phyloP scores from a whole-genome alignment of 345 rosid genomes.

The Schrenkiella parvula region DNA sequence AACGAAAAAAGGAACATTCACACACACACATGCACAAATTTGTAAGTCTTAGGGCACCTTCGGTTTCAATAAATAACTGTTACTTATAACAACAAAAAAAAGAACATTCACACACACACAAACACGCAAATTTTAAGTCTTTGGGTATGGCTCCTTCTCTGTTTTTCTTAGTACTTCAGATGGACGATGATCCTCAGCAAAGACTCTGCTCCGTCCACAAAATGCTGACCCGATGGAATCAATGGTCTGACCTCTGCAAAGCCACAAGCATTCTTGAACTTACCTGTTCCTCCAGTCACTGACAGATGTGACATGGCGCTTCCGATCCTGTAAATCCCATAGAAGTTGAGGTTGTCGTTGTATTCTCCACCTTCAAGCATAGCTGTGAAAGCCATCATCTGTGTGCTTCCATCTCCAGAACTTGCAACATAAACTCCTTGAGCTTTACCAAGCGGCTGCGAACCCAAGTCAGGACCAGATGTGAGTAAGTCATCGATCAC shows the following conservation, averaged over 20 bases:
- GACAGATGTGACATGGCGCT: conserved; percentile 72
- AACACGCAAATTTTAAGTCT: conserved; percentile 10
- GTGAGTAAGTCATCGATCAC: conserved; percentile 81
- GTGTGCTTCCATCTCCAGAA: conserved; percentile 75
- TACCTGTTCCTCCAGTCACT: conserved; percentile 88
- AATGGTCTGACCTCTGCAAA: conserved; percentile 71
- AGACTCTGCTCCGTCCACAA: conserved; percentile 70
- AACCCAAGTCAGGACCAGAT: conserved; percentile 70
- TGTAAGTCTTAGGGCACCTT: not conserved
- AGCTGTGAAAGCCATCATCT: conserved; percentile 95
- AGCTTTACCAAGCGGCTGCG: conserved; percentile 77
- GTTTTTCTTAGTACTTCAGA: conserved; percentile 39
- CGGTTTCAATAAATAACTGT: conserved; percentile 32
- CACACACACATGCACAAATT: conserved; percentile 18
- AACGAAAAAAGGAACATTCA: conserved; percentile 14
- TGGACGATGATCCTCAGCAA: conserved; percentile 66
- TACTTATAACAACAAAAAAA: not conserved
- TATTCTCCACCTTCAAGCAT: conserved; percentile 92
- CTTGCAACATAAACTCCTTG: conserved; percentile 91
- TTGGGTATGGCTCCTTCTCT: not conserved
- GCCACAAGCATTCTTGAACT: conserved; percentile 61
- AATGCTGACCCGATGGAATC: conserved; percentile 68
- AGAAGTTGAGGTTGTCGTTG: conserved; percentile 86
- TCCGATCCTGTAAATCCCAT: conserved; percentile 68
- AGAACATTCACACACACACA: conserved; percentile 22